Conservation (phyloP, 2,329 filamentous ascomycete species). For the Emmonsia crescens region DNA sequence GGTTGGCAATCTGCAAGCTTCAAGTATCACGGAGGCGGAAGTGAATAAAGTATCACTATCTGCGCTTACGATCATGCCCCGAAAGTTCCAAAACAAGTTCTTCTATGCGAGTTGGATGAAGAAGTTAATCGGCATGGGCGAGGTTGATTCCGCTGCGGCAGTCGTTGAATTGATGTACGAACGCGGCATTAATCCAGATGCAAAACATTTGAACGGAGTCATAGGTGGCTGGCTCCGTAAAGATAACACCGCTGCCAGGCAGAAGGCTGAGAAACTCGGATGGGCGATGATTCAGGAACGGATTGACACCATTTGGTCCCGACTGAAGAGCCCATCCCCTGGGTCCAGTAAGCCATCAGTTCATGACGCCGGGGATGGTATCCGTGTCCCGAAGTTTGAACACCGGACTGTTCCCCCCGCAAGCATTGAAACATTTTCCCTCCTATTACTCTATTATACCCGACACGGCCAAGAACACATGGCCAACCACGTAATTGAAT, state of each 20-base stretch:
- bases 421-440: constrained; percentile 65
- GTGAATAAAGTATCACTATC: constrained; percentile 40
- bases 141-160: constrained; percentile 58
- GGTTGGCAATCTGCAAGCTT: constrained; percentile 31
- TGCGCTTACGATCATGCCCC: constrained; percentile 43
- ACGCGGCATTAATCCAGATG: constrained; percentile 54
- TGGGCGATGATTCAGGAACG: constrained; percentile 68
- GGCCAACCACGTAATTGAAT: constrained; percentile 51
- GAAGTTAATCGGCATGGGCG: constrained; percentile 61
- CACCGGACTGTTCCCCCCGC: constrained; percentile 44
- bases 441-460: constrained; percentile 63
- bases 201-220: constrained; percentile 71
- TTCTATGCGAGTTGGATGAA: constrained; percentile 87
- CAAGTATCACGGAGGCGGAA: constrained; percentile 31
- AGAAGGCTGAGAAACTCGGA: constrained; percentile 56
- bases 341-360: constrained; percentile 20
- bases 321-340: constrained; percentile 12
- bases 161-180: constrained; percentile 67
- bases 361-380: constrained; percentile 16
- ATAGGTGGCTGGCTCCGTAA: constrained; percentile 67
- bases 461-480: constrained; percentile 48
- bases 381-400: constrained; percentile 29
- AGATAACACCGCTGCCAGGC: constrained; percentile 42
- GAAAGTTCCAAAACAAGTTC: constrained; percentile 56
- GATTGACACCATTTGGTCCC: constrained; percentile 48